Conservation (phyloP, 2,329 filamentous ascomycete species). For the Sporothrix inflata region DNA sequence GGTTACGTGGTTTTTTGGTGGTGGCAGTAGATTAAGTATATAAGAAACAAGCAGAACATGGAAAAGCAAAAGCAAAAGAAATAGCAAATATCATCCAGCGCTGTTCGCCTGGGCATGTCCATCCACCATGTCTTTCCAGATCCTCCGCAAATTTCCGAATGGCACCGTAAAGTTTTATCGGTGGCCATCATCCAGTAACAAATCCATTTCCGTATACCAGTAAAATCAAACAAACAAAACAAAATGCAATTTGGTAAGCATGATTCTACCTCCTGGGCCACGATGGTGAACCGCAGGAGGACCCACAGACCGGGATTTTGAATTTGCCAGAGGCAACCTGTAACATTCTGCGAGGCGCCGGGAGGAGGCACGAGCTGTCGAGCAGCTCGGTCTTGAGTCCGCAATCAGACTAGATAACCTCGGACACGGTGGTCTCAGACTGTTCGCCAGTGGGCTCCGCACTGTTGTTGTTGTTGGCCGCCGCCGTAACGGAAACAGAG, state of each 20-base stretch:
- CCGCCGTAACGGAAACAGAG: neutral
- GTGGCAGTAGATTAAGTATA: too few relatives aligned
- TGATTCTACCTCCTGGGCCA: neutral
- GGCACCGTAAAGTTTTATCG: too few relatives aligned
- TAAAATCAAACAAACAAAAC: neutral
- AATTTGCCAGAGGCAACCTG: neutral
- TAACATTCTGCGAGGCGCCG: neutral
- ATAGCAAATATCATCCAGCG: too few relatives aligned
- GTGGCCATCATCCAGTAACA: too few relatives aligned
- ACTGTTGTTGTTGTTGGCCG: neutral
- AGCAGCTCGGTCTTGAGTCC: neutral
- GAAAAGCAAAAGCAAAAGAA: too few relatives aligned
- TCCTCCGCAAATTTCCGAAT: too few relatives aligned
- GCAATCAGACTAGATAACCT: neutral
- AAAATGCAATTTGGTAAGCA: neutral
- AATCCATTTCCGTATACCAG: too few relatives aligned
- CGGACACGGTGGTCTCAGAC: neutral
- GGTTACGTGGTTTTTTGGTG: too few relatives aligned
- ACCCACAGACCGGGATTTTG: neutral
- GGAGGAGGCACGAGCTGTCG: neutral
- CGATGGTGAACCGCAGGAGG: neutral
- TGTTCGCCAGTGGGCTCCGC: neutral
- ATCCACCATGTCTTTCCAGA: too few relatives aligned
- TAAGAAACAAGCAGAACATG: too few relatives aligned
- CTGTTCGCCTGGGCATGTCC: too few relatives aligned